These are phyloP conservation scores for Penicillium arizonense DNA, from an alignment of 495 filamentous ascomycete species.

Conservation along the genomic window DNA sequence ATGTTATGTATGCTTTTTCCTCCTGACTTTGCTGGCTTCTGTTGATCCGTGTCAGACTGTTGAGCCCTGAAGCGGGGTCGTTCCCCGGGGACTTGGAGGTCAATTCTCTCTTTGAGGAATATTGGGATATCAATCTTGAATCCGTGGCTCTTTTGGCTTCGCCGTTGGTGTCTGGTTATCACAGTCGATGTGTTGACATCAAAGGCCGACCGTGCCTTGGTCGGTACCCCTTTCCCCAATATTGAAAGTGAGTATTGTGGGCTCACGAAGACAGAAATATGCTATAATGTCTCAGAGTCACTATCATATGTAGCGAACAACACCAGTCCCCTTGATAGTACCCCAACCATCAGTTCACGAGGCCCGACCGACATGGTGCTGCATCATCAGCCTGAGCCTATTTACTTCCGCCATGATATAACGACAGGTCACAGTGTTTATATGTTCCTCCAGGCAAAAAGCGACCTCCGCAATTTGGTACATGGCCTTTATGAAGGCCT, in stretches of 20 bases:
- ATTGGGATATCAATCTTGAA: background rate
- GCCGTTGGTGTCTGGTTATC: background rate
- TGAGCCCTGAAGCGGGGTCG: too few relatives aligned
- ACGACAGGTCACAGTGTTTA: slow-evolving; percentile 12
- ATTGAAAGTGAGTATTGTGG: background rate
- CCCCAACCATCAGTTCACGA: slow-evolving; percentile 6
- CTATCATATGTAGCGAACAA: slow-evolving; percentile 14
- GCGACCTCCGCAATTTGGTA: background rate
- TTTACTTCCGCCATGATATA: slow-evolving; percentile 15
- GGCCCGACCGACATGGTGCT: slow-evolving; percentile 9
- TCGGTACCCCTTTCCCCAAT: background rate
- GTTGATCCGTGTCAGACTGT: too few relatives aligned
- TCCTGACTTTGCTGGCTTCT: too few relatives aligned
- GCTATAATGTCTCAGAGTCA: slow-evolving; percentile 14
- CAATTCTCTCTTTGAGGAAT: too few relatives aligned
- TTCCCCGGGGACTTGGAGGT: too few relatives aligned
- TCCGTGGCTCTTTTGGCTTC: background rate
- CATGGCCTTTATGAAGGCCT: background rate
- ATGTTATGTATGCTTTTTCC: too few relatives aligned
- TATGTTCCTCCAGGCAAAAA: slow-evolving; percentile 7
- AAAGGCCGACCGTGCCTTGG: background rate
- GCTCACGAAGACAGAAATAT: slow-evolving; percentile 7
- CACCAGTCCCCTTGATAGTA: slow-evolving; percentile 12
- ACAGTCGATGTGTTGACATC: background rate
- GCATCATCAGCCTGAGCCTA: slow-evolving; percentile 13